A percentile compares a stretch with the other conserved stretches of the same genome.
Conservation (phyloP, 1,139 yeast genomes). For the Candida sanyaensis region DNA sequence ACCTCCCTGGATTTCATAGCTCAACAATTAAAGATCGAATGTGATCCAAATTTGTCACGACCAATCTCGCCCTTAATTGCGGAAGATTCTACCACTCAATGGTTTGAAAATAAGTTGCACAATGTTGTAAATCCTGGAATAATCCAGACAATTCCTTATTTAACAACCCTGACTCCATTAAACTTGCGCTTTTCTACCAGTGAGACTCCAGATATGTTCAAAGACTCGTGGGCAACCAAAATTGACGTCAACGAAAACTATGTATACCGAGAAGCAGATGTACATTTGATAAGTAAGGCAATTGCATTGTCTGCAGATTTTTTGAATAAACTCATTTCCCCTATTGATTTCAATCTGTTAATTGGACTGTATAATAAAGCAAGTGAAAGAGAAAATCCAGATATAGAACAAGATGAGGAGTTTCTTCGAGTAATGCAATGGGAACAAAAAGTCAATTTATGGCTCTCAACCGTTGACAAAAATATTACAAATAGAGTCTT, state of each 20-base stretch:
- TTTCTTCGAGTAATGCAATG: conserved; percentile 11
- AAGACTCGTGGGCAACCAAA: conserved; percentile 48
- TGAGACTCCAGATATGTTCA: conserved; percentile 29
- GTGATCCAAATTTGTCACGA: conserved; percentile 35
- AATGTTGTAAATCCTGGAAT: conserved; percentile 26
- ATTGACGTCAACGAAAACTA: conserved; percentile 57
- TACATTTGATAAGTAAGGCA: conserved; percentile 32
- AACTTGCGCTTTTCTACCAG: conserved; percentile 43
- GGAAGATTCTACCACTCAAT: conserved; percentile 52
- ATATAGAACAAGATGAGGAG: conserved; percentile 13
- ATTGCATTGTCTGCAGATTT: conserved; percentile 33
- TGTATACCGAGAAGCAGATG: conserved; percentile 39
- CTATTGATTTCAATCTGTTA: conserved; percentile 24
- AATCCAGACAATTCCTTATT: conserved; percentile 57
- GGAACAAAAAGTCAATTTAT: conserved; percentile 25
- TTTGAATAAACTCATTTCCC: conserved; percentile 28
- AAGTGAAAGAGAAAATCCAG: conserved; percentile 11
- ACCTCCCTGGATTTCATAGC: conserved; percentile 18
- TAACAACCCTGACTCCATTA: conserved; percentile 50
- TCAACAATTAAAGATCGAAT: conserved; percentile 24
- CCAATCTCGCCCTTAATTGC: conserved; percentile 65
- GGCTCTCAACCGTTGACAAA: conserved; percentile 17
- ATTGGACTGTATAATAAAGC: conserved; percentile 14
- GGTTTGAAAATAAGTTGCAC: conserved; percentile 36
- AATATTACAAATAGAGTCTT: conserved; percentile 12